Conservation (phyloP, 495 filamentous ascomycete species). For the Podospora pseudopauciseta region DNA sequence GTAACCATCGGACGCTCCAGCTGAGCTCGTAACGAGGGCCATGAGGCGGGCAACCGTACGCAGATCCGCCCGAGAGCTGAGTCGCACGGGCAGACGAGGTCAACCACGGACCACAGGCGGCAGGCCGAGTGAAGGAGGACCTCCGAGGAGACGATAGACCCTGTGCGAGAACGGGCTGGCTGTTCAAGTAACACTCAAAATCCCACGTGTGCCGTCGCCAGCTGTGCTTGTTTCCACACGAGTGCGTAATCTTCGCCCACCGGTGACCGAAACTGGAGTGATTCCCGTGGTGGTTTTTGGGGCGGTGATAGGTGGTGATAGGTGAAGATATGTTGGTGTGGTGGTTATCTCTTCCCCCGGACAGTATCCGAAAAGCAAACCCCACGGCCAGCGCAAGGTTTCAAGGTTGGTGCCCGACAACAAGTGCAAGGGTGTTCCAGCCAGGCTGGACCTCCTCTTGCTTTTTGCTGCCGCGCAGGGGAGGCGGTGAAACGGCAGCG, state of each 20-base stretch:
- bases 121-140: neutral
- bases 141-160: neutral
- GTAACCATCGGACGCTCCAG: neutral
- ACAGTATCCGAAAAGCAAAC: too few relatives aligned
- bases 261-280: neutral
- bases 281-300: too few relatives aligned
- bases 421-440: neutral
- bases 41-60: slow-evolving; percentile 12
- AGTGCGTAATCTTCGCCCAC: neutral
- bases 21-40: slow-evolving; percentile 13
- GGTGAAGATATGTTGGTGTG: neutral
- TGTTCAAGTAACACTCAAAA: neutral
- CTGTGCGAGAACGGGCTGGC: neutral
- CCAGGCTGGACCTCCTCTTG: neutral
- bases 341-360: neutral
- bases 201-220: neutral
- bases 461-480: neutral
- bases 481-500: neutral
- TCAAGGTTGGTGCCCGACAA: neutral
- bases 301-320: neutral
- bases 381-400: too few relatives aligned
- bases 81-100: slow-evolving; percentile 6
- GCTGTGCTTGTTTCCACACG: neutral
- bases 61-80: slow-evolving; percentile 9
- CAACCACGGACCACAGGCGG: neutral